A percentile compares a stretch with the other conserved stretches of the same genome.
phyloP scores from a whole-genome alignment of 78 protist species.

The Creolimax fragrantissima region DNA sequence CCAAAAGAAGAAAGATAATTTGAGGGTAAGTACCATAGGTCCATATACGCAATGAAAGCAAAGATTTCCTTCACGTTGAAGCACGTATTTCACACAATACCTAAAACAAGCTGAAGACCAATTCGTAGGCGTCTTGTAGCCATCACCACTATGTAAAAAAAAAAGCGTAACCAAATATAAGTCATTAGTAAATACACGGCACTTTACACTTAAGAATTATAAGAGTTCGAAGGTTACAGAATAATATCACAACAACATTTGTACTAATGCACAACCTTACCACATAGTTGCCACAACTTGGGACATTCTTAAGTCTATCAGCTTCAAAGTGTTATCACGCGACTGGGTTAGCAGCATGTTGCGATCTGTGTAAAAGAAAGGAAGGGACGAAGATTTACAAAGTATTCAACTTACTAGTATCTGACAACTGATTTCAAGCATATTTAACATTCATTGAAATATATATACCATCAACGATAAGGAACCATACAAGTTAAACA shows the following conservation, averaged over 20 bases:
- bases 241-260: background rate
- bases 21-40: too few species aligned
- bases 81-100: background rate
- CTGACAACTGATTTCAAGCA: too few species aligned
- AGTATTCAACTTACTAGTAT: too few species aligned
- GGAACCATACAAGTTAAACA: too few species aligned
- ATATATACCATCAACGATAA: background rate
- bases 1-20: too few species aligned
- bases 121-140: background rate
- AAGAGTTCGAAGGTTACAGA: background rate
- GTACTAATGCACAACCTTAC: background rate
- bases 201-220: background rate
- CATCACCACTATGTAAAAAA: background rate
- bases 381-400: background rate
- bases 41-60: background rate
- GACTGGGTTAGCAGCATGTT: conserved; percentile 42
- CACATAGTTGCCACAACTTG: conserved; percentile 36
- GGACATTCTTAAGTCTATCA: conserved; percentile 56
- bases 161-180: background rate
- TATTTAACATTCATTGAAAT: too few species aligned
- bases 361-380: background rate
- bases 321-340: conserved; percentile 56
- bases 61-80: background rate
- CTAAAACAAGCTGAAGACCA: conserved; percentile 10
- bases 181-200: background rate